Conservation (phyloP, 371 early-diverging fungal genomes). For the Rhizomucor pusillus region DNA sequence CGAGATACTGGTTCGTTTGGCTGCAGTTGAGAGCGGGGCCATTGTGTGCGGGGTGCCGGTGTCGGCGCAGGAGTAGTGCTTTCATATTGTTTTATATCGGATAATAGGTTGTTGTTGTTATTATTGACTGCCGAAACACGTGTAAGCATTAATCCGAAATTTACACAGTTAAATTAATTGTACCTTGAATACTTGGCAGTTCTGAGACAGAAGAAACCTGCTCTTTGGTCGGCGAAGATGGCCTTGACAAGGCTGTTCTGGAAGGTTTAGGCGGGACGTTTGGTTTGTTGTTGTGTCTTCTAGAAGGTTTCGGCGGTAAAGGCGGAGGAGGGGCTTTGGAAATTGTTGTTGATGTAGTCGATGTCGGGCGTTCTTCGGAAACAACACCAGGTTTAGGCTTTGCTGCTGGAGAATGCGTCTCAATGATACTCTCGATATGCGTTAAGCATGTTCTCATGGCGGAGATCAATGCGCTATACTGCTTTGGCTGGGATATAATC, state of each 20-base stretch:
- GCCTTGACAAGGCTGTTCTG: constrained; percentile 4
- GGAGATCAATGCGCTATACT: constrained; percentile 29
- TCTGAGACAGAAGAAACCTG: background rate
- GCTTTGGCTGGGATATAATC: constrained; percentile 42
- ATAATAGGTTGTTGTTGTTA: constrained; percentile 4
- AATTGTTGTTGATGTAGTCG: background rate
- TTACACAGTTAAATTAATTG: background rate
- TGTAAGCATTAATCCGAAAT: background rate
- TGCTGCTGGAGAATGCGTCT: constrained; percentile 21
- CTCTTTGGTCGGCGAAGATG: constrained; percentile 10
- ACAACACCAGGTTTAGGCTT: background rate
- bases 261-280: constrained; percentile 15
- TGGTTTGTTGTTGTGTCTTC: constrained; percentile 20
- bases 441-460: constrained; percentile 36
- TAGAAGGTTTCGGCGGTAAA: constrained; percentile 19
- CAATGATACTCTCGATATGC: constrained; percentile 40
- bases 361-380: background rate
- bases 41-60: constrained; percentile 5
- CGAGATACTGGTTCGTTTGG: background rate
- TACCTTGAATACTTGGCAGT: background rate
- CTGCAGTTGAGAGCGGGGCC: background rate
- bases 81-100: background rate
- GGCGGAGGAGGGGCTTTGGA: constrained; percentile 16
- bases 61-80: background rate
- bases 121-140: constrained; percentile 1